Evolutionary conservation across 1,284 basidiomycete species (phyloP), one percentile per base, ranked within the genome.

Genomic region (Tremellales sp.): DNA sequence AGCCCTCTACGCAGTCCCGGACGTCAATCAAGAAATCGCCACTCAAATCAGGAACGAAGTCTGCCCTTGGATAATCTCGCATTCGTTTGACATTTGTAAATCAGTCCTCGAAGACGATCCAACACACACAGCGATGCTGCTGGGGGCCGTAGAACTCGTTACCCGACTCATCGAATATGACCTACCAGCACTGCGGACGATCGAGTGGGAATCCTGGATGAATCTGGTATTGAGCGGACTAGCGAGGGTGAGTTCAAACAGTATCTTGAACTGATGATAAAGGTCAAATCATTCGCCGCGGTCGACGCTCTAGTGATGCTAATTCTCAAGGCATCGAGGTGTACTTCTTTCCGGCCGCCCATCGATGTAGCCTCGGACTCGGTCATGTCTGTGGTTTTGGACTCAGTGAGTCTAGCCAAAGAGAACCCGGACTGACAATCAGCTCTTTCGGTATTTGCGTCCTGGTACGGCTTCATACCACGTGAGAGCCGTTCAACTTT

Each of bases 371-470:
- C 58, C 1, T 44, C 53, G 5, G 53, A 57, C 28, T 14, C 39
- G 1, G 50, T 57, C 3, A 67, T 67, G 47, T 42, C 54, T 12
- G 47, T 50, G 3, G 56, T 67, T 4, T 53, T 69, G 1, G 60
- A 65, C 35, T 56, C 63, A 1, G 61, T 63, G 27, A 48, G 59
- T 52, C 18, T 3, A 3, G 1, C 22, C n/a, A 33, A n/a, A 5
- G 2, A 25, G 3, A 34, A 27, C 16, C 10, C 10, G 8, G 16
- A 43, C 57, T 63, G 47, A 58, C 42, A 25, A 1, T 10, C 46
- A 87, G 78, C 76, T 97, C 1, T 77, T 97, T 50, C 76, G 75
- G 38, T 95, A 88, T 66, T 77, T 97, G 18, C 78, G 79, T 5
- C 79, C 82, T 0, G 72, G 82, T 19, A 81, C 74, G 56, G 76